A percentile compares a stretch with the other conserved stretches of the same genome.
Evolutionary conservation across 2,329 filamentous ascomycete genomes (phyloP).

Genomic region (Lasiodiplodia theobromae): DNA sequence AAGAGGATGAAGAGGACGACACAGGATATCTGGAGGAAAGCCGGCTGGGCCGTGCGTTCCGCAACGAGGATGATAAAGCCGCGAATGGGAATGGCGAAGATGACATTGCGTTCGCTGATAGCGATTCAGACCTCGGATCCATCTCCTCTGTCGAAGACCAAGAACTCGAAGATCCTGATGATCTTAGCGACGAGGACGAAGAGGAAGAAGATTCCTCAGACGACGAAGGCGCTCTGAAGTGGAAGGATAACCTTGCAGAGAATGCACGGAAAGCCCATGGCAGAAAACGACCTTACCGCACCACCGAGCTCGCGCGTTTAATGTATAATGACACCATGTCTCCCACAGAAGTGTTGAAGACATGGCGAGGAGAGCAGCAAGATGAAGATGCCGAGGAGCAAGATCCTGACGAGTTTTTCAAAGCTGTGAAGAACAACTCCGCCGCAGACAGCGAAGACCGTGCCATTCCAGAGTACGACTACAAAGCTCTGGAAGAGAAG

Average conservation of each 20-base stretch:
- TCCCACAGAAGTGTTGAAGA: slow-evolving; percentile 75
- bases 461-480: slow-evolving; percentile 79
- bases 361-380: slow-evolving; percentile 74
- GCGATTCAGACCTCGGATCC: slow-evolving; percentile 94
- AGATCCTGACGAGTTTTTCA: slow-evolving; percentile 70
- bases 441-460: slow-evolving; percentile 71
- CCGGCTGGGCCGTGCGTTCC: slow-evolving; percentile 61
- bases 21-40: slow-evolving; percentile 55
- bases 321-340: slow-evolving; percentile 87
- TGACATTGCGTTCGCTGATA: slow-evolving; percentile 91
- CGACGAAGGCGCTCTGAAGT: slow-evolving; percentile 76
- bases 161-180: slow-evolving; percentile 57
- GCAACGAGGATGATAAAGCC: slow-evolving; percentile 53
- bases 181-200: slow-evolving; percentile 59
- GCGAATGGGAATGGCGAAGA: slow-evolving; percentile 53
- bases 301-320: slow-evolving; percentile 81
- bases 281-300: slow-evolving; percentile 74
- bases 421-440: slow-evolving; percentile 60
- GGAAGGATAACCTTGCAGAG: slow-evolving; percentile 87
- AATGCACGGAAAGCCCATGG: slow-evolving; percentile 76
- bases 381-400: slow-evolving; percentile 59
- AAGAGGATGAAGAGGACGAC: slow-evolving; percentile 60
- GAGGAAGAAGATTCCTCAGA: slow-evolving; percentile 60
- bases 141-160: slow-evolving; percentile 71
- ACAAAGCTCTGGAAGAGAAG: slow-evolving; percentile 80